These are phyloP conservation scores for Paxillus involutus DNA, from an alignment of 768 basidiomycete species.

Conservation along the genomic window DNA sequence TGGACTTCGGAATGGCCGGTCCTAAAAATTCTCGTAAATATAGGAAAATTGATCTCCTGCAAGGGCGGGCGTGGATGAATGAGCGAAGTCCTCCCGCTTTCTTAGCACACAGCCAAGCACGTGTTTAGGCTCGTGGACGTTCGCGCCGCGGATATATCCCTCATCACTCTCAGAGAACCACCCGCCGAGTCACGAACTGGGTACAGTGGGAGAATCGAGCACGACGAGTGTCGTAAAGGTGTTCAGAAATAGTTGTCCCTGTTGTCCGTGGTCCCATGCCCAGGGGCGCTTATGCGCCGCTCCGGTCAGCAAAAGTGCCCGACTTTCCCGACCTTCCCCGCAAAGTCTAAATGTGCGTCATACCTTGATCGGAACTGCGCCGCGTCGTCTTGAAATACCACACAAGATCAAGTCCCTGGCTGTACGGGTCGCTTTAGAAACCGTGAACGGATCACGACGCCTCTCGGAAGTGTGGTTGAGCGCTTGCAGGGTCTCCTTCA, in stretches of 20 bases:
- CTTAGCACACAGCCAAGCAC: not conserved
- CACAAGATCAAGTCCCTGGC: not conserved
- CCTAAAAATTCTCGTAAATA: not conserved
- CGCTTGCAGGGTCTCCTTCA: not conserved
- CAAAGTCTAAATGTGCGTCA: conserved; percentile 24
- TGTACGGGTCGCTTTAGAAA: not conserved
- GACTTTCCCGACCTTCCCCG: not conserved
- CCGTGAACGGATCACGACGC: conserved; percentile 12
- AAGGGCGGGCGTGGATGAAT: conserved; percentile 12
- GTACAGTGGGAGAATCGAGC: conserved; percentile 5
- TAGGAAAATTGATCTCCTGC: not conserved
- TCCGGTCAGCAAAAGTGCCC: not conserved
- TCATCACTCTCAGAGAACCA: not conserved
- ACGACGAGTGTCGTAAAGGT: not conserved
- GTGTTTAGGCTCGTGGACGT: not conserved
- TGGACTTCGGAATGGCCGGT: not conserved
- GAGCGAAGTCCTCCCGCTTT: conserved; percentile 7
- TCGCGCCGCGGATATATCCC: conserved; percentile 16
- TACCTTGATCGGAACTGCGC: conserved; percentile 5
- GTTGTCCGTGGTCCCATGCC: not conserved
- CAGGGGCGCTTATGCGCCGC: not conserved
- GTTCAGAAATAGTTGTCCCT: not conserved
- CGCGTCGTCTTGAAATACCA: not conserved
- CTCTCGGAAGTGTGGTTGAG: too few relatives aligned
- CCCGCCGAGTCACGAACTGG: not conserved